Conservation (phyloP, 805 yeast species). For the Zygoascus flipseniorum region DNA sequence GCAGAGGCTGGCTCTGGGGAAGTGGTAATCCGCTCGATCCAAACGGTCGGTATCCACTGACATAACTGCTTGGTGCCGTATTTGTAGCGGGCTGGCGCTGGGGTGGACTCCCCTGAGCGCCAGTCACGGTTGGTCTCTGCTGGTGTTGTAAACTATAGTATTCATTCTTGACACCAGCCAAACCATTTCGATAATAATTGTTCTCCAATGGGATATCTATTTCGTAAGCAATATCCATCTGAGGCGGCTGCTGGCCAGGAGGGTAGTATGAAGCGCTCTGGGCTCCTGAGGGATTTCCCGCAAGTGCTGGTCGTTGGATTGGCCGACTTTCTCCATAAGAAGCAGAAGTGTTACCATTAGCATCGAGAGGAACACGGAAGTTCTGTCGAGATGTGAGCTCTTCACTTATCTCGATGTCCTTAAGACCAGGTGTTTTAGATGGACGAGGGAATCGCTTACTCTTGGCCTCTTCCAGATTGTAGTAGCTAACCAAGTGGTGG, state of each 20-base stretch:
- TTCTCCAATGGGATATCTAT: constrained; percentile 3
- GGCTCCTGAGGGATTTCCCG: neutral
- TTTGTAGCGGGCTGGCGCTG: neutral
- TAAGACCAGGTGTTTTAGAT: constrained; percentile 41
- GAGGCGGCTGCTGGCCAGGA: neutral
- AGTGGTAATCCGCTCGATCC: constrained; percentile 9
- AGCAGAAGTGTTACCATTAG: neutral
- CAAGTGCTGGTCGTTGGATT: neutral
- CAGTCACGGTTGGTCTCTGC: neutral
- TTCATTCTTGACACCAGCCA: neutral
- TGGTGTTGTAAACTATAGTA: neutral
- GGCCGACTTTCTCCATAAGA: neutral
- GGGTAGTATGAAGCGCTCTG: neutral
- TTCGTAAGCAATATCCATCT: neutral
- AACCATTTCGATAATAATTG: neutral
- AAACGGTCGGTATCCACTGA: constrained; percentile 13
- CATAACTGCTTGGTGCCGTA: constrained; percentile 2
- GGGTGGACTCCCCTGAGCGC: neutral
- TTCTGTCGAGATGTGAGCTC: constrained; percentile 28
- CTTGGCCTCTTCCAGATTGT: constrained; percentile 64
- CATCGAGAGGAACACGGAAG: constrained; percentile 28
- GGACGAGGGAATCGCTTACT: constrained; percentile 52
- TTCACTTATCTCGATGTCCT: constrained; percentile 35
- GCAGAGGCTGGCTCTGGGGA: constrained; percentile 5
- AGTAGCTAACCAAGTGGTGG: constrained; percentile 69